Evolutionary conservation across 768 basidiomycete species (phyloP).

Genomic region (Imleria badia): DNA sequence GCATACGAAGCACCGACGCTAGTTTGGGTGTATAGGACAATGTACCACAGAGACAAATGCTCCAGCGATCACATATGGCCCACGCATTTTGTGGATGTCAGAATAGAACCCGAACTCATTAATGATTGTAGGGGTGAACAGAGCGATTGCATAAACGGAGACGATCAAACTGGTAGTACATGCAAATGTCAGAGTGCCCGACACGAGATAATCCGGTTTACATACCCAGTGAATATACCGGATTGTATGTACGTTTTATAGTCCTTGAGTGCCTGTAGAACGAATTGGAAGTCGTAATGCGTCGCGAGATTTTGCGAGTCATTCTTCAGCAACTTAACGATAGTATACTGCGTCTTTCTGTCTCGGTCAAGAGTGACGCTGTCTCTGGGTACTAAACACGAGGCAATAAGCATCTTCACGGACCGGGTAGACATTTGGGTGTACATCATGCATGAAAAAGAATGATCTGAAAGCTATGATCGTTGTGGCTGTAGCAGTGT

Average conservation of each 20-base stretch:
- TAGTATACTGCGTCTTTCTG: conserved; percentile 40
- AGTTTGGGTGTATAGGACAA: conserved; percentile 42
- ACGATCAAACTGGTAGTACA: conserved; percentile 37
- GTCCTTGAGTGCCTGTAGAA: conserved; percentile 49
- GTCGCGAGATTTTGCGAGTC: conserved; percentile 46
- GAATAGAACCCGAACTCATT: conserved; percentile 48
- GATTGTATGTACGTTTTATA: conserved; percentile 38
- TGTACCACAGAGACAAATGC: conserved; percentile 45
- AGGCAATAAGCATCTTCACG: neutral
- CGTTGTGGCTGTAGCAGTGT: conserved; percentile 20
- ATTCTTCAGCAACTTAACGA: conserved; percentile 39
- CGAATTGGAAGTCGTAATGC: conserved; percentile 44
- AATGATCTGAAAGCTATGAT: conserved; percentile 31
- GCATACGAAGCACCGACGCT: conserved; percentile 34
- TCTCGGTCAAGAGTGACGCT: conserved; percentile 49
- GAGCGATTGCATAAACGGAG: conserved; percentile 46
- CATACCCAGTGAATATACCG: conserved; percentile 41
- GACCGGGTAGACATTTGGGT: neutral
- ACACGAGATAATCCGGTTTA: neutral
- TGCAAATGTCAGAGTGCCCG: neutral
- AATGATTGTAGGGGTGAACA: conserved; percentile 53
- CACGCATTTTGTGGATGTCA: conserved; percentile 42
- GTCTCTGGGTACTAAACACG: conserved; percentile 52
- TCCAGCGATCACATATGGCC: conserved; percentile 48
- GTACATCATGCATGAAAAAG: conserved; percentile 56